These are phyloP conservation scores for Clonostachys rhizophaga DNA, from an alignment of 2,329 filamentous ascomycete species.

Conservation along the genomic window DNA sequence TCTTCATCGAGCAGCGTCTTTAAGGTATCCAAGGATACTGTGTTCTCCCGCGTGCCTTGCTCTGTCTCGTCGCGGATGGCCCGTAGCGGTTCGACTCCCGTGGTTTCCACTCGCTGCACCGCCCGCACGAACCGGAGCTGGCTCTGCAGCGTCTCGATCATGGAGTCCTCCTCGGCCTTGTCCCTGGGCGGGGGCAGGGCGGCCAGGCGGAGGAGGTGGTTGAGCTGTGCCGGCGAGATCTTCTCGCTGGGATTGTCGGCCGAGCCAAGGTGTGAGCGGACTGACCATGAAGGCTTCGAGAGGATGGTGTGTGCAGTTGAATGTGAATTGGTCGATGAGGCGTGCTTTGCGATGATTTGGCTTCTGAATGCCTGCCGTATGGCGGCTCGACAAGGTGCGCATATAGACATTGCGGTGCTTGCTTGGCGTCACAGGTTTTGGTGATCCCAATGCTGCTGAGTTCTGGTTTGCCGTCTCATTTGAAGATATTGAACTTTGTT, in stretches of 20 bases:
- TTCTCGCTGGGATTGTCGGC: conserved; percentile 18
- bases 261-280: conserved; percentile 67
- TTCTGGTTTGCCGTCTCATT: too few relatives aligned
- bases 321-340: conserved; percentile 8
- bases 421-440: too few relatives aligned
- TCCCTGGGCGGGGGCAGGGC: conserved; percentile 72
- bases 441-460: too few relatives aligned
- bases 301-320: conserved; percentile 42
- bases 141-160: conserved; percentile 71
- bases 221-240: conserved; percentile 65
- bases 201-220: conserved; percentile 83
- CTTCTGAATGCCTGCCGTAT: conserved; percentile 11
- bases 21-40: conserved; percentile 54
- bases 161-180: conserved; percentile 57
- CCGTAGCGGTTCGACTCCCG: conserved; percentile 66
- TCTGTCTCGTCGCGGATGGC: conserved; percentile 78
- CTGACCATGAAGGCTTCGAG: conserved; percentile 76
- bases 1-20: conserved; percentile 54
- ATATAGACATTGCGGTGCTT: conserved; percentile 17
- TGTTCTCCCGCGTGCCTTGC: conserved; percentile 53
- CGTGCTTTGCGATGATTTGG: conserved; percentile 3
- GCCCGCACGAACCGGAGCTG: conserved; percentile 90
- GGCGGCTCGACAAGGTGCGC: conserved; percentile 19
- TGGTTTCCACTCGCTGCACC: conserved; percentile 75
- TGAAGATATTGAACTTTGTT: too few relatives aligned